Evolutionary conservation across 768 basidiomycete genomes (phyloP).

Genomic region (Tulasnella calospora): DNA sequence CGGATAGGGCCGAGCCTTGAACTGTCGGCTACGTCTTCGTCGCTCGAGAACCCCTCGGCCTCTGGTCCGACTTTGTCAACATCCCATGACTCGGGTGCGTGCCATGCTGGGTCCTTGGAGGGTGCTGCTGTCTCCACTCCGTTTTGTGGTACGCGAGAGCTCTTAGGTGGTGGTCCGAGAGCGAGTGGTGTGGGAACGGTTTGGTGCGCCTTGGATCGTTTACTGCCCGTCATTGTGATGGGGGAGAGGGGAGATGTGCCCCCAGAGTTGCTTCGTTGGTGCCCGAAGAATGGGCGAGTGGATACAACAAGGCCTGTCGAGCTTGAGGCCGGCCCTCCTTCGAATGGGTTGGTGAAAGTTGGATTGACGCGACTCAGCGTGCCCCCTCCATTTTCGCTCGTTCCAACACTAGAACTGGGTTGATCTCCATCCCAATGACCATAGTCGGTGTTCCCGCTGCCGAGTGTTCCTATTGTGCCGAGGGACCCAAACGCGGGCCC

Average conservation of each 20-base stretch:
- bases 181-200: background rate
- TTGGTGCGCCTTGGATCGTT: background rate
- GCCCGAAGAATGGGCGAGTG: background rate
- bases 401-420: background rate
- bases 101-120: constrained; percentile 47
- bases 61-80: constrained; percentile 43
- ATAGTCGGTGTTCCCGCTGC: constrained; percentile 1
- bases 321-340: background rate
- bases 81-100: constrained; percentile 72
- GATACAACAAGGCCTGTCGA: background rate
- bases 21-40: constrained; percentile 11
- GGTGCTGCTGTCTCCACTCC: background rate
- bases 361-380: constrained; percentile 12
- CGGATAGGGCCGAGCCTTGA: background rate
- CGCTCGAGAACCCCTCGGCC: constrained; percentile 9
- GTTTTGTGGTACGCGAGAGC: background rate
- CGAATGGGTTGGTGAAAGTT: constrained; percentile 18
- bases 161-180: background rate
- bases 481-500: background rate
- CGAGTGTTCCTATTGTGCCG: background rate
- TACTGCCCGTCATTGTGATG: background rate
- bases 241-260: background rate
- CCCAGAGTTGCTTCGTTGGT: background rate
- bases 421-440: background rate
- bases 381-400: constrained; percentile 19